Percentiles rank a stretch among this genome's conserved stretches.
phyloP scores from a whole-genome alignment of 208 protist species.

The Leishmania amazonensis region DNA sequence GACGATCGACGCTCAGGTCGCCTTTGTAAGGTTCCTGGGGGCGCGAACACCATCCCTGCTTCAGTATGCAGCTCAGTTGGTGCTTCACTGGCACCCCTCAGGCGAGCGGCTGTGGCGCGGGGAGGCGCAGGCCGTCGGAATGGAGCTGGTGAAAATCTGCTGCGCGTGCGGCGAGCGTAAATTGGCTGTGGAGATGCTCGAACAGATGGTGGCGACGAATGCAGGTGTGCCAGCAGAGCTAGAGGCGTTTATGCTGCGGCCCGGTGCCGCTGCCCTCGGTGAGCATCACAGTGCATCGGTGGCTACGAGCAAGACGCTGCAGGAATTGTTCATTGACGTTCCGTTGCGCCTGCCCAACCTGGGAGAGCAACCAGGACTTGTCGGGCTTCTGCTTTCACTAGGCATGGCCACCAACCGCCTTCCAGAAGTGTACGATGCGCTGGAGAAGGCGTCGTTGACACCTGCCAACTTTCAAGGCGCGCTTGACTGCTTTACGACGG shows the following conservation, averaged over 20 bases:
- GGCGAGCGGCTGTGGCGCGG: constrained; percentile 28
- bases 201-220: constrained; percentile 27
- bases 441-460: constrained; percentile 32
- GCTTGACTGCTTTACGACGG: constrained; percentile 39
- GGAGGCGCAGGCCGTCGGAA: constrained; percentile 38
- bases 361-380: constrained; percentile 7
- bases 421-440: constrained; percentile 19
- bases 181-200: constrained; percentile 22
- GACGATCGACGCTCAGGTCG: constrained; percentile 52
- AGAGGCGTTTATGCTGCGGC: constrained; percentile 30
- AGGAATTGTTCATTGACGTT: constrained; percentile 20
- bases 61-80: constrained; percentile 76
- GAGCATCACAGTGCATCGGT: background rate
- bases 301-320: constrained; percentile 4
- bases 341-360: constrained; percentile 5
- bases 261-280: constrained; percentile 2
- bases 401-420: constrained; percentile 11
- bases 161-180: constrained; percentile 3
- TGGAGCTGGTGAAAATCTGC: constrained; percentile 42
- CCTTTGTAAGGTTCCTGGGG: constrained; percentile 51
- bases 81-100: constrained; percentile 65
- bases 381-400: constrained; percentile 19
- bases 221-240: constrained; percentile 25
- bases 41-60: constrained; percentile 42
- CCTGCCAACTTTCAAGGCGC: constrained; percentile 35